Percentiles rank a stretch among this genome's conserved stretches.
phyloP scores from a whole-genome alignment of 1,284 basidiomycete genomes.

The Austroboletus niveus region DNA sequence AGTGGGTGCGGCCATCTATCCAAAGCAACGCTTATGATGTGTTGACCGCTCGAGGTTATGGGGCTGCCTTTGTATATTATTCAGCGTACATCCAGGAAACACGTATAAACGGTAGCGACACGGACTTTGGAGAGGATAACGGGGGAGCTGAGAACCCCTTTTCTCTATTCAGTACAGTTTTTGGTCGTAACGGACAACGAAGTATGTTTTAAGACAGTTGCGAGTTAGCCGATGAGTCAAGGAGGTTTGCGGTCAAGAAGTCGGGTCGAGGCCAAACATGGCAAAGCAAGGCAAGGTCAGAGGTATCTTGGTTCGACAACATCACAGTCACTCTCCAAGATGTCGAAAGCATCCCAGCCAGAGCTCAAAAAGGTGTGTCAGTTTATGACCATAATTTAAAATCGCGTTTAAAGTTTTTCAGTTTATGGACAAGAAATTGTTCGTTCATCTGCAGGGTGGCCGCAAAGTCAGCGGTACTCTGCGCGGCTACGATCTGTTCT shows the following conservation, averaged over 20 bases:
- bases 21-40: conserved; percentile 1
- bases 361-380: conserved; percentile 87
- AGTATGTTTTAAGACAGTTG: background rate
- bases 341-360: conserved; percentile 91
- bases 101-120: conserved; percentile 3
- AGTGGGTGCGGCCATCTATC: conserved; percentile 32
- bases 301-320: conserved; percentile 9
- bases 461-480: conserved; percentile 95
- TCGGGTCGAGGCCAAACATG: conserved; percentile 26
- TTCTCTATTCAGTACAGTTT: background rate
- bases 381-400: background rate
- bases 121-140: conserved; percentile 30
- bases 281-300: conserved; percentile 28
- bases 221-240: background rate
- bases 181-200: background rate
- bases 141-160: background rate
- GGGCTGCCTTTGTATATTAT: conserved; percentile 5
- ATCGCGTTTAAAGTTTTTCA: conserved; percentile 35
- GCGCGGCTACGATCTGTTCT: conserved; percentile 97
- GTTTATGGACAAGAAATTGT: conserved; percentile 99
- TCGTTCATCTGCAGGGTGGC: conserved; percentile 94
- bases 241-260: conserved; percentile 1
- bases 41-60: conserved; percentile 1
- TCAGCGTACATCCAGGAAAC: conserved; percentile 13
- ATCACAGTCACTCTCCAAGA: conserved; percentile 33